Conservation (phyloP, 176 grass and related monocot genomes). For the Stipa capillata region DNA sequence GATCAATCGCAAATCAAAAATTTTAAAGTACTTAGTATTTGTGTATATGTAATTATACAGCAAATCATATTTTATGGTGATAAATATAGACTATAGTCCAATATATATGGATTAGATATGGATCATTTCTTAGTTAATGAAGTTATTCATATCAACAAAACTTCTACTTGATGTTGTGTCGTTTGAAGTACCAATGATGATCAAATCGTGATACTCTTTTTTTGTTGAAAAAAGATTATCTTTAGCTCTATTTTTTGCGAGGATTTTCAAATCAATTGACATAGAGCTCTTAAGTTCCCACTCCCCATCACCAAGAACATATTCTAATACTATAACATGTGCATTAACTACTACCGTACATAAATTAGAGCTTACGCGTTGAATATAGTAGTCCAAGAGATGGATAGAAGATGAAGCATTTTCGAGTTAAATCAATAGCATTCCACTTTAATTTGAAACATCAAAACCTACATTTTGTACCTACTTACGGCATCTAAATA, state of each 20-base stretch:
- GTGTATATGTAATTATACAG: background rate
- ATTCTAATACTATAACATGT: too few species aligned
- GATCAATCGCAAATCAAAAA: background rate
- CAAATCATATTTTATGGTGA: background rate
- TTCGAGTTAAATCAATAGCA: background rate
- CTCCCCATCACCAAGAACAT: background rate
- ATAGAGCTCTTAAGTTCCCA: too few species aligned
- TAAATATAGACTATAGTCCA: background rate
- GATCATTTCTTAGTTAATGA: background rate
- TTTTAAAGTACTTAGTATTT: background rate
- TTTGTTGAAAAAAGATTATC: background rate
- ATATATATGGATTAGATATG: background rate
- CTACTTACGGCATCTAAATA: background rate
- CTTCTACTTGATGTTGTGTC: background rate
- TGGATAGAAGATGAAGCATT: background rate
- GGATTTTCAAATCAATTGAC: background rate
- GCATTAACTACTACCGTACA: too few species aligned
- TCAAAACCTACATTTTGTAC: background rate
- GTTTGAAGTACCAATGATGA: background rate
- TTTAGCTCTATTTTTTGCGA: background rate
- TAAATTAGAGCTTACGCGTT: too few species aligned
- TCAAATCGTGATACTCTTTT: background rate
- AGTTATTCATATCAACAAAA: background rate
- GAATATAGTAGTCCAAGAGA: background rate
- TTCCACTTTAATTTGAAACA: background rate